Base-by-base conservation (phyloP, 1,284 basidiomycete species). In the Filobasidium uniguttulatum region DNA sequence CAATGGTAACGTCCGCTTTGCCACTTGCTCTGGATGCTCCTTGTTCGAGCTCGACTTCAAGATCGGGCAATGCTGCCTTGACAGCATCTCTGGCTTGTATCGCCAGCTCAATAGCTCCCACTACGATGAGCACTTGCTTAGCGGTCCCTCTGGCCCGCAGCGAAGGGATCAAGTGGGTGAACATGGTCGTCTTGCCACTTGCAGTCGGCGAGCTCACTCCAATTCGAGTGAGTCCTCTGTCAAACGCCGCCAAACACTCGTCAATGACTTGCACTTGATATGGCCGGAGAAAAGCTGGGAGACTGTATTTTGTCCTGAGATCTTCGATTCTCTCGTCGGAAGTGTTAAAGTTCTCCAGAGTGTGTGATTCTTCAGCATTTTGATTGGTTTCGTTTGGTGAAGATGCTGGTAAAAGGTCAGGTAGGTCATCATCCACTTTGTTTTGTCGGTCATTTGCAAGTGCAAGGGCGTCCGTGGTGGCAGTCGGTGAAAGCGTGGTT, bases 171-270 rank as follows among this genome's bases (percentile, higher is more conserved):
- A 53, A 37, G 26, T 49, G 47, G 8, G 52, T 53, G 14, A 91
- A 97, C 52, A 91, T 84, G 1, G 85, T 86, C 0, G 91, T 96
- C 68, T 97, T 97, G 7, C 91, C 91, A 25, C 85, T 80, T 10
- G 88, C 87, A 19, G 91, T 94, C 9, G 90, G 89, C 1, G 89
- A 75, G 12, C 85, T 91, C 20, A 93, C 85, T n/a, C 90, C 90
- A 43, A 96, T 84, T 20, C 90, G 81, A 1, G 78, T 78, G 25
- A 70, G 50, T 4, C 73, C 75, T 14, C 79, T 78, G 22, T 68
- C 62, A 19, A 96, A 71, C 1, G 89, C 85, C 10, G 77, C 73
- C 2, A 82, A 71, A 62, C 90, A 94, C 3, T 85, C 78, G 19
- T 78, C 71, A 29, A 97, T 73, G 62, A 87, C 93, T n/a, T 79